Percentiles rank a stretch among this genome's conserved stretches.
phyloP scores from a whole-genome alignment of 768 basidiomycete genomes.

The Boletellus emodensis region DNA sequence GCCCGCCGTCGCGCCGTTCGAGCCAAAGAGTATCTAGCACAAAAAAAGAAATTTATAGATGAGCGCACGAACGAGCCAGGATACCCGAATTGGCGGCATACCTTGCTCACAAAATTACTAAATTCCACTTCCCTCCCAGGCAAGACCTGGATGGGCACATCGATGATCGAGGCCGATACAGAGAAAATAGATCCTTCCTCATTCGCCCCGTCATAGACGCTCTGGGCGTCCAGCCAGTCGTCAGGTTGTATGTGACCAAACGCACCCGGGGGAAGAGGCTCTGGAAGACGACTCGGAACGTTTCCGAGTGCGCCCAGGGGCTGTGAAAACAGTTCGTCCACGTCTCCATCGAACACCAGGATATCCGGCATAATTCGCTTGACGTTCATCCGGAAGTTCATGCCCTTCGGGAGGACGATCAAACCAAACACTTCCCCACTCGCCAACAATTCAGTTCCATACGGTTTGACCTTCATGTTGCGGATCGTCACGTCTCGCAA shows the following conservation, averaged over 20 bases:
- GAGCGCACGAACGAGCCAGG: background rate
- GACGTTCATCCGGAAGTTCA: slow-evolving; percentile 63
- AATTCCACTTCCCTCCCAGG: slow-evolving; percentile 77
- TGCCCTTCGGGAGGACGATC: slow-evolving; percentile 65
- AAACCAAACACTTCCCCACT: slow-evolving; percentile 66
- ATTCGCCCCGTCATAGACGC: slow-evolving; percentile 40
- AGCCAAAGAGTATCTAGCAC: slow-evolving; percentile 62
- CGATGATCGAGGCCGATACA: slow-evolving; percentile 62
- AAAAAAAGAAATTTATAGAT: background rate
- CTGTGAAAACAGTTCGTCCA: slow-evolving; percentile 32
- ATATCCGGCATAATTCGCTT: slow-evolving; percentile 69
- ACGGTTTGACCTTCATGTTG: slow-evolving; percentile 67
- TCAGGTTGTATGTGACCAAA: slow-evolving; percentile 74
- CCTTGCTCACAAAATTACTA: slow-evolving; percentile 74
- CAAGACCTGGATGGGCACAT: slow-evolving; percentile 73
- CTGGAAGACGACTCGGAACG: slow-evolving; percentile 49
- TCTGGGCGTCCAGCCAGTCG: slow-evolving; percentile 55
- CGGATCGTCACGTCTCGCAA: slow-evolving; percentile 69
- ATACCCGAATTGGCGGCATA: slow-evolving; percentile 21
- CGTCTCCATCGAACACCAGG: slow-evolving; percentile 71
- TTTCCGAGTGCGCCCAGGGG: slow-evolving; percentile 17
- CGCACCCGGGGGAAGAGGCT: slow-evolving; percentile 66
- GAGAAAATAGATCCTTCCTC: slow-evolving; percentile 52
- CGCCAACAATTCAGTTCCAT: slow-evolving; percentile 48
- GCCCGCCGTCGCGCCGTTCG: slow-evolving; percentile 64